Conservation (phyloP, 139 green algal species). For the Tetradesmus lagerheimii region DNA sequence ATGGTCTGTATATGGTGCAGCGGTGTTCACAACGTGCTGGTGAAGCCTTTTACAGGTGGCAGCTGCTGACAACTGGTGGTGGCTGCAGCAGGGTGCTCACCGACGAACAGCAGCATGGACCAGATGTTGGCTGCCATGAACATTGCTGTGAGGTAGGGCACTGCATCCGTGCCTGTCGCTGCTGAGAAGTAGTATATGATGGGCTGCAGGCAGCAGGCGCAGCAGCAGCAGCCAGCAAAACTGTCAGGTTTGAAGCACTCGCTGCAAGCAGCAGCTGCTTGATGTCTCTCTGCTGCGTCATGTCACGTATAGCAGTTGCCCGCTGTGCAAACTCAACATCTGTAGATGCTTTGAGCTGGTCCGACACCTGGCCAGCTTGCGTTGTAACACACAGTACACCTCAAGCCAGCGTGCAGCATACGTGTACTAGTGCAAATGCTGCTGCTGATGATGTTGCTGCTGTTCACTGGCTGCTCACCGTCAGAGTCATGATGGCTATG, state of each 20-base stretch:
- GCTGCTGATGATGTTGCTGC: background rate
- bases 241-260: background rate
- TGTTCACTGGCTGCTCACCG: conserved; percentile 9
- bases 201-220: conserved; percentile 11
- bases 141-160: conserved; percentile 55
- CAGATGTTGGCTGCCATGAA: conserved; percentile 67
- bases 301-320: no score
- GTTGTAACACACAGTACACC: background rate
- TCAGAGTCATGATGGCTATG: conserved; percentile 65
- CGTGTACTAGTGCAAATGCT: background rate
- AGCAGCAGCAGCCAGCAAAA: background rate
- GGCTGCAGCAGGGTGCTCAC: conserved; percentile 2
- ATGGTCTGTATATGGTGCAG: no score
- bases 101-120: conserved; percentile 61
- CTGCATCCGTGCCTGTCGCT: conserved; percentile 33
- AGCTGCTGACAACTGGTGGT: no score
- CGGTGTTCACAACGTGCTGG: no score
- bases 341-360: no score
- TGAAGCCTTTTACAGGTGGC: no score
- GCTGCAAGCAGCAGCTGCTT: no score
- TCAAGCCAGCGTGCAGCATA: background rate
- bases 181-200: conserved; percentile 54
- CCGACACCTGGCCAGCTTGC: no score
- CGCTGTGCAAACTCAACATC: no score
- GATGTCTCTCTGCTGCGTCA: no score